Percentiles rank a stretch among this genome's conserved stretches.
phyloP scores from a whole-genome alignment of 2,329 filamentous ascomycete species.

The Ascocoryne sarcoides region DNA sequence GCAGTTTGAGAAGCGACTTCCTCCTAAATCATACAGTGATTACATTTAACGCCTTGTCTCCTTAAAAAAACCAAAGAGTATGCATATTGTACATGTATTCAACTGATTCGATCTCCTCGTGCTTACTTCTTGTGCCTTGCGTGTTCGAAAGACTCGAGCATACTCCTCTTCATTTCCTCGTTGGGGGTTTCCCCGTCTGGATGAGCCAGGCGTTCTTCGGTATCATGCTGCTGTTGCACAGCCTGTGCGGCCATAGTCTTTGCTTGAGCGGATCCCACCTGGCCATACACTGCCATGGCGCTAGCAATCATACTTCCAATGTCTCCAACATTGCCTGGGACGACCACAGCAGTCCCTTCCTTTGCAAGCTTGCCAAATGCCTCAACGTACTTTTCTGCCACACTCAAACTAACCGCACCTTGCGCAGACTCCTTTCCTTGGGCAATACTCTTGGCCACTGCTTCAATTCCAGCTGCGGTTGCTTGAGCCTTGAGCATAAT shows the following conservation, averaged over 20 bases:
- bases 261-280: slow-evolving; percentile 74
- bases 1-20: too few relatives aligned
- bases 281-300: slow-evolving; percentile 90
- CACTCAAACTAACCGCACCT: slow-evolving; percentile 73
- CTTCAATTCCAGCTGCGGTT: slow-evolving; percentile 80
- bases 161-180: slow-evolving; percentile 37
- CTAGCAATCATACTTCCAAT: slow-evolving; percentile 96
- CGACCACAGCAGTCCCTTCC: slow-evolving; percentile 90
- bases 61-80: background rate
- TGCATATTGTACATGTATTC: background rate
- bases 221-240: slow-evolving; percentile 32
- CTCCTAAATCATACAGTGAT: too few relatives aligned
- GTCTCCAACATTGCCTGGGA: slow-evolving; percentile 94
- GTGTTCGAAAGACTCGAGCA: slow-evolving; percentile 40
- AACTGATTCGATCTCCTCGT: too few relatives aligned
- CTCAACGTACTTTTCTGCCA: slow-evolving; percentile 97
- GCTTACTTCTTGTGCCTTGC: slow-evolving; percentile 19
- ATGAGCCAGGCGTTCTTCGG: slow-evolving; percentile 11
- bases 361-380: slow-evolving; percentile 88
- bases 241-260: slow-evolving; percentile 52
- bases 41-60: too few relatives aligned
- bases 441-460: slow-evolving; percentile 68
- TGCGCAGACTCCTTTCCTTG: slow-evolving; percentile 68
- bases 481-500: slow-evolving; percentile 79
- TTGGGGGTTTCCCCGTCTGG: slow-evolving; percentile 22